Conservation (phyloP, 306 rosid genomes). For the Sophora flavescens region DNA sequence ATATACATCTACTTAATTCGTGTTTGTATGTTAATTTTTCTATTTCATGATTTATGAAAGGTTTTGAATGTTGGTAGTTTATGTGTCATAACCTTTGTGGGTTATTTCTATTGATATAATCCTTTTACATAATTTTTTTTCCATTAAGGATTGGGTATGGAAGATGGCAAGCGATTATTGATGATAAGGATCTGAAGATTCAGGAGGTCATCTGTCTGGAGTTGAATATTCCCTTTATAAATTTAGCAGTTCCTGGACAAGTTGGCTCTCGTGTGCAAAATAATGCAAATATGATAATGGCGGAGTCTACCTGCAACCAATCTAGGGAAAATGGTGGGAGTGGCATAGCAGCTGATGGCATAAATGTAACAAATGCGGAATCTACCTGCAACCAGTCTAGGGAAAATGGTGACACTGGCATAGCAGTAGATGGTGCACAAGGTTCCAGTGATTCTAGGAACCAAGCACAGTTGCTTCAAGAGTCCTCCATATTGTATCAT, state of each 20-base stretch:
- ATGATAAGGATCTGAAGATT: slow-evolving; percentile 89
- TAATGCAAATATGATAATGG: slow-evolving; percentile 55
- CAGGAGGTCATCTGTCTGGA: slow-evolving; percentile 93
- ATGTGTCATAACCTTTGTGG: slow-evolving; percentile 24
- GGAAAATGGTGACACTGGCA: slow-evolving; percentile 73
- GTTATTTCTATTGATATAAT: slow-evolving; percentile 26
- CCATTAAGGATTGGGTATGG: slow-evolving; percentile 90
- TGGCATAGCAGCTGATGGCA: slow-evolving; percentile 51
- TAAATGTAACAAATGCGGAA: background rate
- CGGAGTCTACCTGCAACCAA: slow-evolving; percentile 51
- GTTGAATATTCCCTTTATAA: slow-evolving; percentile 87
- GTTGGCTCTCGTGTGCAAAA: slow-evolving; percentile 65
- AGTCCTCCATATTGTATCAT: slow-evolving; percentile 66
- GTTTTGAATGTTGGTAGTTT: slow-evolving; percentile 27
- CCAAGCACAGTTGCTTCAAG: slow-evolving; percentile 67
- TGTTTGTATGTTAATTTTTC: slow-evolving; percentile 30
- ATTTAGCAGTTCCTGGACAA: slow-evolving; percentile 76
- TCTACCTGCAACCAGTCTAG: slow-evolving; percentile 57
- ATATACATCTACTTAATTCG: slow-evolving; percentile 18
- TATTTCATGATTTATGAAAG: slow-evolving; percentile 27
- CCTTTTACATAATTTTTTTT: slow-evolving; percentile 28
- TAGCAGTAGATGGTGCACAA: slow-evolving; percentile 60
- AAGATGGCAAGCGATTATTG: slow-evolving; percentile 97
- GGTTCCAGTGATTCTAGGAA: slow-evolving; percentile 69
- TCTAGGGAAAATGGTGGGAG: slow-evolving; percentile 61